Evolutionary conservation across 1,284 basidiomycete species (phyloP).

Genomic region (Trametes pubescens): DNA sequence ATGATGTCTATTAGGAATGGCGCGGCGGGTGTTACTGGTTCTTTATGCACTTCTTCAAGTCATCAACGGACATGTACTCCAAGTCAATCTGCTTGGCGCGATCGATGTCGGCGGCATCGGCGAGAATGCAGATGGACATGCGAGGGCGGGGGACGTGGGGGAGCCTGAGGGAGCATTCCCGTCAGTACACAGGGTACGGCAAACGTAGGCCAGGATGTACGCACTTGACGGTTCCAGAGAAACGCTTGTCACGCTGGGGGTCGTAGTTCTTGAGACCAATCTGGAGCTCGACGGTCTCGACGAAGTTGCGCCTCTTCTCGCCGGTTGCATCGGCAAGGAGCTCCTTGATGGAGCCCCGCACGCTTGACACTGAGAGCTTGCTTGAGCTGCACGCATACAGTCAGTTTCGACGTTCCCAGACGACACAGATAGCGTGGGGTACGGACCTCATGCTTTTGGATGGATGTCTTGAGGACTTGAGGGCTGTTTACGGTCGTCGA

Average conservation of each 20-base stretch:
- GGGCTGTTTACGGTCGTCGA: slow-evolving; percentile 28
- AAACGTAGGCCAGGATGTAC: slow-evolving; percentile 30
- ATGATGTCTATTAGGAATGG: background rate
- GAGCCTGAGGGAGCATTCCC: slow-evolving; percentile 63
- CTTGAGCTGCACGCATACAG: slow-evolving; percentile 38
- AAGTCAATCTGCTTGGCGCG: slow-evolving; percentile 97
- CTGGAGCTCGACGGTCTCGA: slow-evolving; percentile 95
- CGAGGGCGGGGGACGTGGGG: slow-evolving; percentile 97
- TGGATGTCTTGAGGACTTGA: slow-evolving; percentile 27
- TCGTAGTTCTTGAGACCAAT: slow-evolving; percentile 99
- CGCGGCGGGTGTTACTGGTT: background rate
- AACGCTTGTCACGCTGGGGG: slow-evolving; percentile 95
- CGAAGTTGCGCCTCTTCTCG: slow-evolving; percentile 90
- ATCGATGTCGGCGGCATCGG: slow-evolving; percentile 99
- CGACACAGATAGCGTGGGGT: background rate
- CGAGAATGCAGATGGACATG: slow-evolving; percentile 99
- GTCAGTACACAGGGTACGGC: slow-evolving; percentile 6
- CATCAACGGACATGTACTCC: slow-evolving; percentile 99
- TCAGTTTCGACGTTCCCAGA: background rate
- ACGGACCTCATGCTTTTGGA: slow-evolving; percentile 43
- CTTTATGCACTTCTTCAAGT: slow-evolving; percentile 90
- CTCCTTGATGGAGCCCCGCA: slow-evolving; percentile 95
- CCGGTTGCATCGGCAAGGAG: slow-evolving; percentile 79
- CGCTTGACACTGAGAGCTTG: slow-evolving; percentile 98
- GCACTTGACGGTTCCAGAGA: slow-evolving; percentile 96